Evolutionary conservation across 2,329 filamentous ascomycete genomes (phyloP).

Genomic region (Ophiocordyceps camponoti-saundersi): DNA sequence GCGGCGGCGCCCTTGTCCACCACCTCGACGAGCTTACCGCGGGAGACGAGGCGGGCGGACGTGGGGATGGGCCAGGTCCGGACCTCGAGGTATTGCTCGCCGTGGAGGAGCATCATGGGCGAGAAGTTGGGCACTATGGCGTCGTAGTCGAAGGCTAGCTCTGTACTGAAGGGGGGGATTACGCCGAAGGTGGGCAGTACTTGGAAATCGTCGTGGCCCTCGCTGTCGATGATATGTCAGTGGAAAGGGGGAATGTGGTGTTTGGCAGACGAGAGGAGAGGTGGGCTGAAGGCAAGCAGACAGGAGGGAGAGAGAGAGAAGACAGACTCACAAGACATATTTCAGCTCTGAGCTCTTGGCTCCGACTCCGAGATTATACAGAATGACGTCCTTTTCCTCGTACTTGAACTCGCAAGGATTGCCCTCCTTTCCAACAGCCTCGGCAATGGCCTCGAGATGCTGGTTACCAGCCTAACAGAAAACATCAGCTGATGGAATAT

Average conservation of each 20-base stretch:
- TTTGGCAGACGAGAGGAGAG: neutral
- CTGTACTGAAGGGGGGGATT: conserved; percentile 79
- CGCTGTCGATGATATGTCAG: conserved; percentile 20
- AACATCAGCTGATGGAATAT: neutral
- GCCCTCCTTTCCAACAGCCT: conserved; percentile 55
- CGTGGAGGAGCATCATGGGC: conserved; percentile 97
- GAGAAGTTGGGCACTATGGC: conserved; percentile 90
- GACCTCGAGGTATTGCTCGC: conserved; percentile 95
- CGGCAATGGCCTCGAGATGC: conserved; percentile 58
- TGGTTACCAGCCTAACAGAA: conserved; percentile 32
- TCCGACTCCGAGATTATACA: conserved; percentile 91
- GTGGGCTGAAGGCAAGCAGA: no score
- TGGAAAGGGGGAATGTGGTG: no score
- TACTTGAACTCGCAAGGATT: conserved; percentile 63
- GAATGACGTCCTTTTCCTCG: conserved; percentile 72
- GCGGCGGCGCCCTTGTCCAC: conserved; percentile 90
- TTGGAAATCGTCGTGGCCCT: conserved; percentile 85
- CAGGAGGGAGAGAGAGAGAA: neutral
- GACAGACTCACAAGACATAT: conserved; percentile 49
- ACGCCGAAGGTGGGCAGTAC: conserved; percentile 91
- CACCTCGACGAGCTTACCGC: conserved; percentile 75
- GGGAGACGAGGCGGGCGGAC: conserved; percentile 55
- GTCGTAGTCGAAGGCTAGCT: conserved; percentile 61
- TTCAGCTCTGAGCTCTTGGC: conserved; percentile 79
- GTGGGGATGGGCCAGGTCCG: conserved; percentile 85